Evolutionary conservation across 768 basidiomycete genomes (phyloP).

Genomic region (Asterophora lycoperdoides): DNA sequence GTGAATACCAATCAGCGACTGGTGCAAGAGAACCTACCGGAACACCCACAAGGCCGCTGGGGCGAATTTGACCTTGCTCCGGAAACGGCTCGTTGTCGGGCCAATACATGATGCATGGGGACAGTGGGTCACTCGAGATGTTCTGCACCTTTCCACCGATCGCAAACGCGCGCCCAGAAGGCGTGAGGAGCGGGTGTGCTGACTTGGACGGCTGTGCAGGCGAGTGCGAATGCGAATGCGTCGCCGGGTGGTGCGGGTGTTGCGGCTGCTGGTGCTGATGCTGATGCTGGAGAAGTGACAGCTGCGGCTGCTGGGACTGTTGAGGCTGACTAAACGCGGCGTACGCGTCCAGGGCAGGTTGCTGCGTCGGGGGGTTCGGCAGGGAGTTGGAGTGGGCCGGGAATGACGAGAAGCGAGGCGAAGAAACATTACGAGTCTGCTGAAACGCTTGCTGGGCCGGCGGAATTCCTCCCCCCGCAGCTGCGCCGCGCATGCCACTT

Average conservation of each 20-base stretch:
- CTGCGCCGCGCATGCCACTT: constrained; percentile 5
- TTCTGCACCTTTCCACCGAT: constrained; percentile 78
- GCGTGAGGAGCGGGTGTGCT: constrained; percentile 75
- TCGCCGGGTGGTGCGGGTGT: constrained; percentile 1
- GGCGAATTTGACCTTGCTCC: constrained; percentile 74
- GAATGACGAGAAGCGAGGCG: constrained; percentile 30
- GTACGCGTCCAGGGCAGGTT: constrained; percentile 2
- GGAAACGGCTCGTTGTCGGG: constrained; percentile 86
- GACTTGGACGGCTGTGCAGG: constrained; percentile 28
- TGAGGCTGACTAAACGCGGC: constrained; percentile 15
- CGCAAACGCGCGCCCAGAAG: constrained; percentile 75
- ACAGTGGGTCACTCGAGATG: constrained; percentile 64
- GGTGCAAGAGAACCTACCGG: constrained; percentile 35
- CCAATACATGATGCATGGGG: constrained; percentile 85
- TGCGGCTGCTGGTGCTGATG: constrained; percentile 10
- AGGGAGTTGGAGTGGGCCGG: constrained; percentile 12
- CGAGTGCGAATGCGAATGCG: constrained; percentile 14
- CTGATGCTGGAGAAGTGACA: too few relatives aligned
- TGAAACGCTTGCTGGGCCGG: constrained; percentile 28
- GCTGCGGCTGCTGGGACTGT: too few relatives aligned
- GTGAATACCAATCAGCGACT: constrained; percentile 7
- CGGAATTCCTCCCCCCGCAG: constrained; percentile 18
- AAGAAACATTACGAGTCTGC: constrained; percentile 21
- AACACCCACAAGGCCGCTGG: constrained; percentile 47
- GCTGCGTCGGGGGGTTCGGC: constrained; percentile 4